A percentile compares a stretch with the other conserved stretches of the same genome.
phyloP scores from a whole-genome alignment of 75 land plant species.

The Sequoiadendron giganteum region DNA sequence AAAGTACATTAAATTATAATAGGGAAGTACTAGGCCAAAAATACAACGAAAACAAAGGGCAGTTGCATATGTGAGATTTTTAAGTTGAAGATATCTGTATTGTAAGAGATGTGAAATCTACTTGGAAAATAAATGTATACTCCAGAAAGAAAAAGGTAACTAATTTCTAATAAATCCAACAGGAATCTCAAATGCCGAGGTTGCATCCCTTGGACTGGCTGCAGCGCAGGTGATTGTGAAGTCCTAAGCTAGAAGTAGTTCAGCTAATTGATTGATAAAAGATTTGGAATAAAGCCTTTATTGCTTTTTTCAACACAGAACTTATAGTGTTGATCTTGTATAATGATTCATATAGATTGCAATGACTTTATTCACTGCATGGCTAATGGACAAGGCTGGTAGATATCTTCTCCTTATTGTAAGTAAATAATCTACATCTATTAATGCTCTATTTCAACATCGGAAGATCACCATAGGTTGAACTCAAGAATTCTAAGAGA shows the following conservation, averaged over 20 bases:
- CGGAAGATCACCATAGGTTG: conserved; percentile 17
- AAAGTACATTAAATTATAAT: not conserved
- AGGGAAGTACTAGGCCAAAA: not conserved
- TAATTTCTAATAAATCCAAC: conserved; percentile 3
- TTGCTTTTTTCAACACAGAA: not conserved
- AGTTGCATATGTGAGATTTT: not conserved
- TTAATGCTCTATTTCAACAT: conserved; percentile 8
- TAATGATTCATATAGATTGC: conserved; percentile 42
- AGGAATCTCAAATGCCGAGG: conserved; percentile 59
- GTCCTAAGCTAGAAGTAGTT: not conserved
- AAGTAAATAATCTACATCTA: conserved; percentile 14
- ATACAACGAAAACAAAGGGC: not conserved
- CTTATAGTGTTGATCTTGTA: not conserved
- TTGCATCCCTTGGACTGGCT: conserved; percentile 65
- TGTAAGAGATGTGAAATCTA: not conserved
- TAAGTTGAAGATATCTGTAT: not conserved
- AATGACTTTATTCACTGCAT: conserved; percentile 62
- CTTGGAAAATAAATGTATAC: not conserved
- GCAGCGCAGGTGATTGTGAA: conserved; percentile 51
- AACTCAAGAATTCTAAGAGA: not conserved
- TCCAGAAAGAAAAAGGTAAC: not conserved
- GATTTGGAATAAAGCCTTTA: too few relatives aligned
- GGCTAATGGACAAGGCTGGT: conserved; percentile 75
- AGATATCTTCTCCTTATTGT: conserved; percentile 75
- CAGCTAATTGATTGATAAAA: too few relatives aligned